Base-by-base conservation (phyloP, 78 protist species). In the Trichosphaerium sp. region DNA sequence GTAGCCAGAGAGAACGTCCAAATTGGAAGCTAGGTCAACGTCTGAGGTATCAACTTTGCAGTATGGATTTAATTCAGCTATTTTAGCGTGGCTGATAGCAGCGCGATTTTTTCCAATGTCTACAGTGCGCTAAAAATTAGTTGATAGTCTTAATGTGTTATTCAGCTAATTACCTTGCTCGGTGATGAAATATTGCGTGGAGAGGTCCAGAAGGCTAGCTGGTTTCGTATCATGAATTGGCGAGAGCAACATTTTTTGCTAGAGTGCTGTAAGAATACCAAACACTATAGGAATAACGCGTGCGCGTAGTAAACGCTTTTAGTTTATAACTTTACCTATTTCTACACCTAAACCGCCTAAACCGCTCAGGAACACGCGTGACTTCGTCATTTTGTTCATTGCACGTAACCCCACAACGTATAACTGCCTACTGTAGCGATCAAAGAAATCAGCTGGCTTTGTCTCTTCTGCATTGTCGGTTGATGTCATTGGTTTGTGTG, bases 261-360 rank as follows among this genome's bases (percentile, higher is more conserved):
- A 47, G 11, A 6, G n/a, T n/a, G n/a, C n/a, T n/a, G n/a, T n/a
- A n/a, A n/a, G n/a, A n/a, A n/a, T n/a, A n/a, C n/a, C n/a, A n/a
- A n/a, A n/a, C n/a, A n/a, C n/a, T n/a, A n/a, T n/a, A n/a, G n/a
- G n/a, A n/a, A n/a, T n/a, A n/a, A n/a, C n/a, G n/a, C n/a, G n/a
- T n/a, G n/a, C n/a, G n/a, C n/a, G n/a, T n/a, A n/a, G n/a, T n/a
- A n/a, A n/a, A n/a, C n/a, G n/a, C n/a, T n/a, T n/a, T n/a, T n/a
- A n/a, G n/a, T n/a, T n/a, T n/a, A 54, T 6, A 6, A 10, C 6
- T 35, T 12, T 10, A 54, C 59, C 59, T 43, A 69, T 69, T 14
- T 78, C 84, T 6, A 78, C 57, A 69, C 84, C 84, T 2, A 78
- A 48, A 23, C 84, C 84, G 32, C 77, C 72, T 3, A 78, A n/a